Evolutionary conservation across 139 green algal genomes (phyloP), one percentile per base, ranked within the genome.

Genomic region (Chlorella sp.): DNA sequence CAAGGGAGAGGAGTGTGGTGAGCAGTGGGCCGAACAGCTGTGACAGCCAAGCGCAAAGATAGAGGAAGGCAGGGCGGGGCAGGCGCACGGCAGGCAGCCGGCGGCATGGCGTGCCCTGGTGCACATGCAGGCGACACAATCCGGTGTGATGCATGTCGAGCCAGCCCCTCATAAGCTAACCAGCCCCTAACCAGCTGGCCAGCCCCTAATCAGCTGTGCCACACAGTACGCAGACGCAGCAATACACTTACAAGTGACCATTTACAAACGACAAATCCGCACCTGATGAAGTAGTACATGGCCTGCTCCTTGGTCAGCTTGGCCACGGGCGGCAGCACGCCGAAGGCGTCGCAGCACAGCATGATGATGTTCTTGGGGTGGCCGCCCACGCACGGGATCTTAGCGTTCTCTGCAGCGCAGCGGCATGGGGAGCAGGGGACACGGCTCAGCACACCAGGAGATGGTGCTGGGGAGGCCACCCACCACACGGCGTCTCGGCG

Each of bases 351-450:
- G 87, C 94, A 97, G 74, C 90, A 94, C 34, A 98, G 90, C 78
- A 98, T 86, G 84, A 98, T 93, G 56, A 99, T 91, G 86, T 98
- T 97, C 85, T 95, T 94, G 77, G 96, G 96, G 90, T 99, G 96
- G 1, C 87, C 86, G 16, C 92, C 96, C 58, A 96, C 76, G 90
- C 96, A 98, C 34, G 96, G 96, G 73, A 99, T 97, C 30, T 88
- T 85, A 13, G 96, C 95, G 85, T 99, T 99, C 85, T 86, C 77
- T 83, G 77, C 40, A 54, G 36, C 3, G 22, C 7, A 34, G 11
- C 22, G 26, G 68, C 6, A 5, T 48, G 68, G 41, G 20, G 3
- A 58, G 41, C 4, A 65, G 44, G 6, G 8, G 73, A 22, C n/a
- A n/a, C n/a, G n/a, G n/a, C n/a, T n/a, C n/a, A n/a, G n/a, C n/a